Evolutionary conservation across 768 basidiomycete species (phyloP), one percentile per base, ranked within the genome.

Genomic region (Nevesoporus exiguus): DNA sequence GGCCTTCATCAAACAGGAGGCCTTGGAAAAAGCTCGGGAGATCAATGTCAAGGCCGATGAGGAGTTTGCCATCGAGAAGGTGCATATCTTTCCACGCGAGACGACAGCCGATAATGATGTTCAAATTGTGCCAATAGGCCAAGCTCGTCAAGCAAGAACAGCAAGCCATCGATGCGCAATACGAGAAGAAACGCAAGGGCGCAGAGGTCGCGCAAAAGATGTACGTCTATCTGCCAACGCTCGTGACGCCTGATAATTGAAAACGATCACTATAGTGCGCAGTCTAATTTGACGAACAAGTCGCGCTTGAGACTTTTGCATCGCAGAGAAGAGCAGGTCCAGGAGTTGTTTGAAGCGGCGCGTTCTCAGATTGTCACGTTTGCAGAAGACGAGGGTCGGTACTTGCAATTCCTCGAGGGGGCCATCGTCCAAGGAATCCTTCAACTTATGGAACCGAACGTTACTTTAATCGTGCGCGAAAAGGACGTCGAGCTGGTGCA

Each of bases 1-100:
- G 44, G 87, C 93, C 49, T 98, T 98, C 79, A 98, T 98, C 81
- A 96, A 92, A 74, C 97, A 98, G 68, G 97, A 99, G 73, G 96
- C 96, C 5, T 72, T 91, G 60, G 96, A 99, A 77, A 99, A 99
- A 75, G 95, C 93, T 1, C 79, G 97, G 8, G 97, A 99, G 74
- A 94, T 99, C 57, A 87, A 82, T 59, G 93, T 98, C 56, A 99
- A 99, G 72, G 96, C 97, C 0, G 94, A 99, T 58, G 95, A 98
- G 71, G 96, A 99, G 75, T 98, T 98, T 68, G 90, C 96, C 19
- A 98, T 99, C 61, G 97, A 99, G 72, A 99, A 99, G 83, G 95
- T 86, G 25, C 46, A 1, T 5, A 8, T 42, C n/a, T 30, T 43
- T 46, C 24, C 14, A 24, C 31, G 29, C n/a, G 5, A 39, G 7